Base-by-base conservation (phyloP, 805 yeast genomes). In the Phaffomyces antillensis region DNA sequence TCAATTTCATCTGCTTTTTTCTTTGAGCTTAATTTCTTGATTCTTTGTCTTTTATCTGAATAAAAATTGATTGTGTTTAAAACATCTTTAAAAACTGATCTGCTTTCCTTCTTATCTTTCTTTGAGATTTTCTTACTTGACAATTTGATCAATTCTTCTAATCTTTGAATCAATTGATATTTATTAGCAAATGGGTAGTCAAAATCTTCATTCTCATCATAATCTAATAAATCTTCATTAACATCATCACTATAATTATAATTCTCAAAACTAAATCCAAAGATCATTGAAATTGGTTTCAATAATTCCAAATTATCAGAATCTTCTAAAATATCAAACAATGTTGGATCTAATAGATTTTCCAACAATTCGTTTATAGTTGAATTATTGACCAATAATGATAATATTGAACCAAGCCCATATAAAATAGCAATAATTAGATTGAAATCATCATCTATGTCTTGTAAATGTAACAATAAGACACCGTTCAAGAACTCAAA, bases 31-130 rank as follows among this genome's bases (percentile, higher is more conserved):
- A 49, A 30, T 24, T 64, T 18, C 65, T 61, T 48, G 60, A 70
- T 23, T 57, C 66, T 61, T 66, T 58, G 40, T 49, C 63, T 48
- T 50, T 65, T 42, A 42, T 61, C 53, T 53, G 68, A 44, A 50
- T 70, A 73, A 16, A 56, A 55, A 41, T 66, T 68, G 11, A 81
- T 63, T 0, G 83, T 77, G 33, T 62, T 62, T 36, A 72, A 59
- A 17, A 80, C 77, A 47, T 81, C 83, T 55, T 81, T 68, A 59
- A 81, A 78, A 1, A 81, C 68, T 1, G 86, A 74, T 49, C 77
- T 76, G 24, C 77, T 67, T 34, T 75, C 79, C 47, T 73, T 74
- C 58, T 78, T 81, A 49, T 80, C 86, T 55, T 76, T 78, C 52
- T 83, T 83, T 25, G 82, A 74, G 4, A 79, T 57, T 42, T 71